phyloP scores from a whole-genome alignment of 2,329 filamentous ascomycete genomes.

The Aotearoamyces nothofagi region DNA sequence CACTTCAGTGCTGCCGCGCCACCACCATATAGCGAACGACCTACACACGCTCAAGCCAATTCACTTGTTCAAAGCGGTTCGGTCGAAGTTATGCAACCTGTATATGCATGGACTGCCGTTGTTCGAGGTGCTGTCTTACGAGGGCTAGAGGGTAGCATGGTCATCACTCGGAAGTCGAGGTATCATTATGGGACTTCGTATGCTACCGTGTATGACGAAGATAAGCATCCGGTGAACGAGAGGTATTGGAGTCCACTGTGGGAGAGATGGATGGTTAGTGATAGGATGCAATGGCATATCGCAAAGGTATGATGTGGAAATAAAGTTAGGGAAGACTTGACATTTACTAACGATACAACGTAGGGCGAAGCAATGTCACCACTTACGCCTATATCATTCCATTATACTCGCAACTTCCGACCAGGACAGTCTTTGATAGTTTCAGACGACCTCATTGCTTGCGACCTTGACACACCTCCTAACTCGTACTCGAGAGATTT shows the following conservation, averaged over 20 bases:
- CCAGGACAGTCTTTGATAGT: slow-evolving; percentile 64
- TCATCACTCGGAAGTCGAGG: slow-evolving; percentile 56
- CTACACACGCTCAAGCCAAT: slow-evolving; percentile 43
- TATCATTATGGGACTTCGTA: slow-evolving; percentile 67
- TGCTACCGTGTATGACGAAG: slow-evolving; percentile 65
- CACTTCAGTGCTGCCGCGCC: slow-evolving; percentile 42
- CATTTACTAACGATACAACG: too few relatives aligned
- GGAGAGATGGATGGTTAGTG: slow-evolving; percentile 72
- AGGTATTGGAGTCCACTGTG: slow-evolving; percentile 68
- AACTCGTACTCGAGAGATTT: slow-evolving; percentile 43
- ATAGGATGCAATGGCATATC: slow-evolving; percentile 79
- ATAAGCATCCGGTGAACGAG: slow-evolving; percentile 57
- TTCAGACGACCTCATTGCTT: slow-evolving; percentile 67
- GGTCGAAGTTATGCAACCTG: slow-evolving; percentile 68
- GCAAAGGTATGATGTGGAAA: slow-evolving; percentile 54
- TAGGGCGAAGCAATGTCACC: slow-evolving; percentile 63
- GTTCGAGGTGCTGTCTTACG: slow-evolving; percentile 63
- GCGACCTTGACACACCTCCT: slow-evolving; percentile 52
- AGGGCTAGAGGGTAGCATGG: slow-evolving; percentile 65
- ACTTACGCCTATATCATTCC: slow-evolving; percentile 61
- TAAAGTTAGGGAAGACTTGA: too few relatives aligned
- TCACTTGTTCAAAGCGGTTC: slow-evolving; percentile 34
- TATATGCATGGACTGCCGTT: slow-evolving; percentile 71
- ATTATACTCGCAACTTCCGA: slow-evolving; percentile 73
- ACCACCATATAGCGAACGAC: slow-evolving; percentile 48